phyloP scores from a whole-genome alignment of 106 monocot genomes.

The Dioscorea alata region DNA sequence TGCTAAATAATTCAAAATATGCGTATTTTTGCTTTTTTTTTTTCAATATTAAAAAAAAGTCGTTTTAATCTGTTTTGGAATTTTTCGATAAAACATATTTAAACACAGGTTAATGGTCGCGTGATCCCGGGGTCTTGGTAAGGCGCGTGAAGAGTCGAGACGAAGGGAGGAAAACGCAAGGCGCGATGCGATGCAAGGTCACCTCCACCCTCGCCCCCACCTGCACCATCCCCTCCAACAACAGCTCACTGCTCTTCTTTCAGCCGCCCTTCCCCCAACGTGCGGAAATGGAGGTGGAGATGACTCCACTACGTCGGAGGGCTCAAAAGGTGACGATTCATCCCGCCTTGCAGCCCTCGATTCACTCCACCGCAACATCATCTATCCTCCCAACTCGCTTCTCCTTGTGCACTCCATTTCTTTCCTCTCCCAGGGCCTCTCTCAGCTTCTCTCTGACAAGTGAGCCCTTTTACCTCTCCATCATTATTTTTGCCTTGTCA shows the following conservation, averaged over 20 bases:
- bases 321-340: slow-evolving; percentile 32
- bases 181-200: slow-evolving; percentile 51
- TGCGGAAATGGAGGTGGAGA: too few species aligned
- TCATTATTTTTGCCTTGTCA: background rate
- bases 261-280: slow-evolving; percentile 43
- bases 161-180: too few species aligned
- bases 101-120: too few species aligned
- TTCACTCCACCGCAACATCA: slow-evolving; percentile 57
- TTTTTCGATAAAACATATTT: too few species aligned
- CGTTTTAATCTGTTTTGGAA: too few species aligned
- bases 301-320: slow-evolving; percentile 3
- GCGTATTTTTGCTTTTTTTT: too few species aligned
- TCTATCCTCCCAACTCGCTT: slow-evolving; percentile 64
- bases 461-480: slow-evolving; percentile 16
- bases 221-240: slow-evolving; percentile 56
- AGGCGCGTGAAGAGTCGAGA: too few species aligned
- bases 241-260: slow-evolving; percentile 66
- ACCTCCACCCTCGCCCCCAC: slow-evolving; percentile 31
- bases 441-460: slow-evolving; percentile 79
- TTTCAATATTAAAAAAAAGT: too few species aligned
- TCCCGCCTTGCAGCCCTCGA: slow-evolving; percentile 57
- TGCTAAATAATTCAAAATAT: too few species aligned
- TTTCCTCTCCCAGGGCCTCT: slow-evolving; percentile 77
- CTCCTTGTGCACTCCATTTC: slow-evolving; percentile 58
- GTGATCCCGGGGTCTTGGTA: too few species aligned